Evolutionary conservation across 257 asterid species (phyloP).

Genomic region (Plantago major): DNA sequence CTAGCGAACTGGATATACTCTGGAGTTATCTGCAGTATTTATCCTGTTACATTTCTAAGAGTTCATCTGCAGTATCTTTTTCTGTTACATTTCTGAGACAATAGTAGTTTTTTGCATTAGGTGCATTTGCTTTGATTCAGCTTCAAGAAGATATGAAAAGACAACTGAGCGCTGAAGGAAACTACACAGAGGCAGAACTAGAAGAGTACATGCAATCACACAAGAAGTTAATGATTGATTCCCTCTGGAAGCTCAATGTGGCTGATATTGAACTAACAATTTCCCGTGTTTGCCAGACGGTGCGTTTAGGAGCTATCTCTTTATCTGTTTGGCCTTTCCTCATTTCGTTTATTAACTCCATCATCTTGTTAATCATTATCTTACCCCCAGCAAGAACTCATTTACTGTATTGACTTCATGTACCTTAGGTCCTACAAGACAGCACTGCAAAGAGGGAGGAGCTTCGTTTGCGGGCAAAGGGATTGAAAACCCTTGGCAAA

Average conservation of each 20-base stretch:
- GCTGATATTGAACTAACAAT: slow-evolving; percentile 95
- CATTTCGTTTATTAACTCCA: slow-evolving; percentile 7
- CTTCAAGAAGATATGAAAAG: slow-evolving; percentile 95
- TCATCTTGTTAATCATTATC: no score
- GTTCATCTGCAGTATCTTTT: neutral
- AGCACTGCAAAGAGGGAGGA: slow-evolving; percentile 84
- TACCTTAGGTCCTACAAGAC: slow-evolving; percentile 77
- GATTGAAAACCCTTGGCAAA: slow-evolving; percentile 90
- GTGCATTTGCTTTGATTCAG: slow-evolving; percentile 95
- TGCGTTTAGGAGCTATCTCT: slow-evolving; percentile 26
- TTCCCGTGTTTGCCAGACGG: slow-evolving; percentile 97
- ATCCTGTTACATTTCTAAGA: slow-evolving; percentile 11
- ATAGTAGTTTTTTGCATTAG: slow-evolving; percentile 30
- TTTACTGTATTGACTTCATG: slow-evolving; percentile 14
- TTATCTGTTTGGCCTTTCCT: slow-evolving; percentile 10
- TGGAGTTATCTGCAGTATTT: neutral
- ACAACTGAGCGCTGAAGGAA: slow-evolving; percentile 80
- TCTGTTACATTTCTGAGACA: slow-evolving; percentile 12
- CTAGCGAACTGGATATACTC: neutral
- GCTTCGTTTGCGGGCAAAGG: slow-evolving; percentile 88
- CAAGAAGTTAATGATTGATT: slow-evolving; percentile 93
- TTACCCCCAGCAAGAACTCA: no score
- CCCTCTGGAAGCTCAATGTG: slow-evolving; percentile 98
- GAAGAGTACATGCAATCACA: slow-evolving; percentile 90
- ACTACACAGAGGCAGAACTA: slow-evolving; percentile 86